These are phyloP conservation scores for Saccharum spontaneum DNA, from an alignment of 176 grass and related monocot genomes.

Conservation along the genomic window DNA sequence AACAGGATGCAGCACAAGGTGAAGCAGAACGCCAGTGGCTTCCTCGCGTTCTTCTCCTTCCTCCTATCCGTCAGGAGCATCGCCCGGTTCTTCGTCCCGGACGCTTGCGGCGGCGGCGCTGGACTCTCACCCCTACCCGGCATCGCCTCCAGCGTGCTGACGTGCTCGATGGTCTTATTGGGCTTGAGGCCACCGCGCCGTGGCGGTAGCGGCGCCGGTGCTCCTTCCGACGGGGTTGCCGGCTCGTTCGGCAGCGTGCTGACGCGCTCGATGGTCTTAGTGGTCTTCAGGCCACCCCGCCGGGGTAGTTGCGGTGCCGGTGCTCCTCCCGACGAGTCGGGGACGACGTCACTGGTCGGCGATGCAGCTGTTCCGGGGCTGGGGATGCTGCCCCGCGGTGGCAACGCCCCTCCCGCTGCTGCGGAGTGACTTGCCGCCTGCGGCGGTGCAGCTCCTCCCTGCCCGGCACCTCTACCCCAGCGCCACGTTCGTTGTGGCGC, in stretches of 20 bases:
- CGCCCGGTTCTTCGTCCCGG: background rate
- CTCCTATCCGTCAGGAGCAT: no score
- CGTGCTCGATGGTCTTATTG: slow-evolving; percentile 1
- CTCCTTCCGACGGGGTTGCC: background rate
- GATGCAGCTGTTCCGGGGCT: background rate
- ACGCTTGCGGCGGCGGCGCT: background rate
- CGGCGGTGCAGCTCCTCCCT: background rate
- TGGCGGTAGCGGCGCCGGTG: background rate
- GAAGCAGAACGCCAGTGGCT: slow-evolving; percentile 28
- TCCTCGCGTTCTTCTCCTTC: background rate
- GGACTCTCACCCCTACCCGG: background rate
- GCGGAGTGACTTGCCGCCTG: background rate
- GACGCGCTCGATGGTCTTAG: slow-evolving; percentile 12
- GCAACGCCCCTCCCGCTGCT: background rate
- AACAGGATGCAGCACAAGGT: slow-evolving; percentile 57
- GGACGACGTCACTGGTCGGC: background rate
- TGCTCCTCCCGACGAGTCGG: background rate
- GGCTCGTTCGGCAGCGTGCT: background rate
- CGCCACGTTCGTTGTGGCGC: background rate
- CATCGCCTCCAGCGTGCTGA: slow-evolving; percentile 7
- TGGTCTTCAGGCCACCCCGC: background rate
- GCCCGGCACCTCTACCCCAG: background rate
- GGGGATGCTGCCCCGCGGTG: background rate
- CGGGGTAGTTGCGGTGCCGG: background rate
- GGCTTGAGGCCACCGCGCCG: background rate